These are phyloP conservation scores for Emmonsiellopsis sp. DNA, from an alignment of 2,329 filamentous ascomycete genomes.

Conservation along the genomic window DNA sequence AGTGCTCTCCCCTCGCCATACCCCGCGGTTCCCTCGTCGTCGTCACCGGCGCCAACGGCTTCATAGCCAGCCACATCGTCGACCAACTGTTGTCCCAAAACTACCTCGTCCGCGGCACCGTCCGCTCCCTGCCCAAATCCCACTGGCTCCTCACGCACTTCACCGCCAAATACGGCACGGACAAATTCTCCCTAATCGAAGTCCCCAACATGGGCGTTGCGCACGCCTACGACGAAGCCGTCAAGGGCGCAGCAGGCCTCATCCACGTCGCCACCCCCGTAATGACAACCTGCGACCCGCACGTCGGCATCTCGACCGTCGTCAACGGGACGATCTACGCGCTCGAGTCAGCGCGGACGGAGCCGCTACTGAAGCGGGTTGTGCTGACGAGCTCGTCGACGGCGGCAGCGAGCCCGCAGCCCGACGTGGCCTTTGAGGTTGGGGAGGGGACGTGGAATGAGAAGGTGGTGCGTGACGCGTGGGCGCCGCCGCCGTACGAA, in stretches of 20 bases:
- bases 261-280: conserved; percentile 3
- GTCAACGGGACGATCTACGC: neutral
- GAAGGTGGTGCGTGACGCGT: conserved; percentile 24
- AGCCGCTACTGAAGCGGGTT: conserved; percentile 28
- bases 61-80: conserved; percentile 35
- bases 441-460: conserved; percentile 30
- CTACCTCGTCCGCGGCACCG: conserved; percentile 39
- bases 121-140: conserved; percentile 19
- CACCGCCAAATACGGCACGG: neutral
- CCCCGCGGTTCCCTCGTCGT: conserved; percentile 28
- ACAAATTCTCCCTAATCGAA: conserved; percentile 1
- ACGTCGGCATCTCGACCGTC: neutral
- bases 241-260: conserved; percentile 2
- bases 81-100: conserved; percentile 32
- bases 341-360: neutral
- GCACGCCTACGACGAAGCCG: conserved; percentile 2
- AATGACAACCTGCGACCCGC: neutral
- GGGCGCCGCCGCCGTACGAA: conserved; percentile 22
- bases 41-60: conserved; percentile 41
- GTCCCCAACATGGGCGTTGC: conserved; percentile 2
- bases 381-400: conserved; percentile 36
- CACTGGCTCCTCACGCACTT: neutral
- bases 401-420: conserved; percentile 27
- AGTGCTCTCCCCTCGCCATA: conserved; percentile 10
- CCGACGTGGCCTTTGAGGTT: conserved; percentile 26